Evolutionary conservation across 2,329 filamentous ascomycete genomes (phyloP), one percentile per base, ranked within the genome.

Genomic region (Colletotrichum liaoningense): DNA sequence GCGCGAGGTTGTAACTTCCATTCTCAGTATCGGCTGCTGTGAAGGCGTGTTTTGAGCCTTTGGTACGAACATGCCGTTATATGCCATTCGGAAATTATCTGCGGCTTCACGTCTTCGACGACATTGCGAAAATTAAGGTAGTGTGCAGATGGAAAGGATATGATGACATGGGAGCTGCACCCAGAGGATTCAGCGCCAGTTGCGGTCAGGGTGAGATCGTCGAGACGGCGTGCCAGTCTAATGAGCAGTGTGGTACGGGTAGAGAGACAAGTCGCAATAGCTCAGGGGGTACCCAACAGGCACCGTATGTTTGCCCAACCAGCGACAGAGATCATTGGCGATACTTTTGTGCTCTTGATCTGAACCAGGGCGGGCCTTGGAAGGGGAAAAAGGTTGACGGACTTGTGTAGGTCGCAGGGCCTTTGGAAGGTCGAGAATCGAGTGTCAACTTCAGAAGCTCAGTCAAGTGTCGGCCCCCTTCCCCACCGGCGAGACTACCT

Each of bases 301-400:
- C 49, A 58, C 35, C 19, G 46, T 22, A 22, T 69, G 24, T 35
- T 52, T 49, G 35, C 67, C 59, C 67, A 69, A 64, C 56, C 55
- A 66, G 54, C 16, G 38, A 42, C 38, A 30, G 35, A 22, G 24
- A 35, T 35, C 33, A 35, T 35, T 35, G 33, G 9, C 33, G 11
- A 35, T 35, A 12, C 33, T 35, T 35, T 35, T 35, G 33, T 35
- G 33, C 33, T 35, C 4, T 35, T 12, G 33, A 24, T 16, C 52
- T 30, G 19, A 59, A 62, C 35, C 58, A 28, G 58, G 58, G 22
- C 58, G 22, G 16, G 58, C 33, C 58, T 26, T 49, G 59, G 59
- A 46, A 26, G 28, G 16, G 11, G 12, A 35, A 58, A 38, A 24
- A 59, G 19, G 11, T 30, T 22, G 56, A 59, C n/a, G n/a, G 57